phyloP scores from a whole-genome alignment of 106 monocot genomes.

The Iris macrosiphon region DNA sequence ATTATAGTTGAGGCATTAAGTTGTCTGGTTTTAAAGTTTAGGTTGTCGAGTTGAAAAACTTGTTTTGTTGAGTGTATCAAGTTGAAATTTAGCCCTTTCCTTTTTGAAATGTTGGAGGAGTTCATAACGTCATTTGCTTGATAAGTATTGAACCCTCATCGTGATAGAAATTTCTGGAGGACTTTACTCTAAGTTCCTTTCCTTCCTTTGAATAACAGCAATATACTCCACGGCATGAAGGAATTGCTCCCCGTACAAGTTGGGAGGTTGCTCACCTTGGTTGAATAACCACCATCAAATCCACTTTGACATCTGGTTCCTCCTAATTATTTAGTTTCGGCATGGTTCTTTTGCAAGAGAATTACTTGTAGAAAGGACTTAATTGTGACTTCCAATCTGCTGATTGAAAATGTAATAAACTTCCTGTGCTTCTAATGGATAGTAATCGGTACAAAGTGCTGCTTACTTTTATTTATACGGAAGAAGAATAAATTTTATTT shows the following conservation, averaged over 20 bases:
- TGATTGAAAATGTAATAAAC: slow-evolving; percentile 10
- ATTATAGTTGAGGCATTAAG: too few relatives aligned
- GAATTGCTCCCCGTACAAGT: slow-evolving; percentile 42
- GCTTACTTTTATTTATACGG: too few relatives aligned
- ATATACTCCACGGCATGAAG: slow-evolving; percentile 48
- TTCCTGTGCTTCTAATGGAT: too few relatives aligned
- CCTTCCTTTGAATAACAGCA: slow-evolving; percentile 19
- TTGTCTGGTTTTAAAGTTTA: too few relatives aligned
- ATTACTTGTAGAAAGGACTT: slow-evolving; percentile 16
- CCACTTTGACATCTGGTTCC: slow-evolving; percentile 13
- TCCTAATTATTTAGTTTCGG: slow-evolving; percentile 5
- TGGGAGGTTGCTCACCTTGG: slow-evolving; percentile 61
- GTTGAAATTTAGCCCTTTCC: too few relatives aligned
- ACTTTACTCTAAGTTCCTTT: neutral
- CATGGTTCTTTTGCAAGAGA: slow-evolving; percentile 25
- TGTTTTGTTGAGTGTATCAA: too few relatives aligned
- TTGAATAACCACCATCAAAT: slow-evolving; percentile 25
- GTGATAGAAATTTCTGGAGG: neutral
- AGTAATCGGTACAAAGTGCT: too few relatives aligned
- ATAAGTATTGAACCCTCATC: neutral
- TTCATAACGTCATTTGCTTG: too few relatives aligned
- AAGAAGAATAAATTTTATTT: too few relatives aligned
- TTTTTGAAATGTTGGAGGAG: too few relatives aligned
- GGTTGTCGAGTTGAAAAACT: too few relatives aligned
- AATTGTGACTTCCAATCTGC: slow-evolving; percentile 2